Conservation (phyloP, 768 basidiomycete species). For the Mycena rosella region DNA sequence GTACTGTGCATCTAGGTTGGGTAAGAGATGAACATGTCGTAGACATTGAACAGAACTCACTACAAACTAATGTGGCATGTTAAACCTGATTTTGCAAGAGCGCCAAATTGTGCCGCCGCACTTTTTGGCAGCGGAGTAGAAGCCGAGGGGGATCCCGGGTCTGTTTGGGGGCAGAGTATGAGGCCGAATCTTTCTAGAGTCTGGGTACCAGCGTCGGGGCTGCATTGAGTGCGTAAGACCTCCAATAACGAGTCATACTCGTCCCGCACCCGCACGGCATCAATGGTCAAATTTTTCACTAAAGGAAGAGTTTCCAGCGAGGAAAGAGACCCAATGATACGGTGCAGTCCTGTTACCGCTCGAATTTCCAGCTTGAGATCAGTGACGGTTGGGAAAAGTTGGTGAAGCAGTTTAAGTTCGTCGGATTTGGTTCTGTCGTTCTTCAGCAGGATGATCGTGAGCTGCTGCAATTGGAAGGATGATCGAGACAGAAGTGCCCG, state of each 20-base stretch:
- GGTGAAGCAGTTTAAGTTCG: neutral
- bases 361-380: neutral
- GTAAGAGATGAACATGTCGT: too few relatives aligned
- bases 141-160: neutral
- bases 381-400: neutral
- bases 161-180: neutral
- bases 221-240: neutral
- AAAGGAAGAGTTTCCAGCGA: neutral
- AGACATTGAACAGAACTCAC: too few relatives aligned
- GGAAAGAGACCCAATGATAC: neutral
- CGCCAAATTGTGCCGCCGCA: neutral
- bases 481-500: conserved; percentile 1
- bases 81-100: neutral
- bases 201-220: neutral
- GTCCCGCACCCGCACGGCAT: neutral
- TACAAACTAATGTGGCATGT: neutral
- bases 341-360: neutral
- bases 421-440: neutral
- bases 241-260: neutral
- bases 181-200: neutral
- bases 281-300: neutral
- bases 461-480: neutral
- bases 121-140: neutral
- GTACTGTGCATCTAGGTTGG: too few relatives aligned
- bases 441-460: neutral